Conservation (phyloP, 2,329 filamentous ascomycete genomes). For the Colletotrichum sp. region DNA sequence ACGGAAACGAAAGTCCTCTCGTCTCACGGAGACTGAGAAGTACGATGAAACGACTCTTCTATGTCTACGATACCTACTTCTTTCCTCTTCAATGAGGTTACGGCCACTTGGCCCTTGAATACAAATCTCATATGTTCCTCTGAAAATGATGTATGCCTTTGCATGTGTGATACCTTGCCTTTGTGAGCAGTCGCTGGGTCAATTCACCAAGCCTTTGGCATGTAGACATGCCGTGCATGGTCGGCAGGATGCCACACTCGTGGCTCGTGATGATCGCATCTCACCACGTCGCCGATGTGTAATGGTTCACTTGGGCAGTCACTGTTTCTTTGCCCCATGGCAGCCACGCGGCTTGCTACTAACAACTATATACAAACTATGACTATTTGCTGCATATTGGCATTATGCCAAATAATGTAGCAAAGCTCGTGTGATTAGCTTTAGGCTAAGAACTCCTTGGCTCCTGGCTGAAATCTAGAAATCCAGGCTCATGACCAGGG, state of each 20-base stretch:
- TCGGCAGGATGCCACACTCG: not conserved
- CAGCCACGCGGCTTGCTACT: not conserved
- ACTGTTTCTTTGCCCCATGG: rapidly evolving
- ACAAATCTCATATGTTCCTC: conserved; percentile 10
- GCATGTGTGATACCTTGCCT: not conserved
- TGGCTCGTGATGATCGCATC: not conserved
- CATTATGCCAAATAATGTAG: not conserved
- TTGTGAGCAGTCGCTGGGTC: rapidly evolving
- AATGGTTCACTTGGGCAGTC: not conserved
- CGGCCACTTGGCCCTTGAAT: conserved; percentile 17
- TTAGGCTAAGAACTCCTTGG: not conserved
- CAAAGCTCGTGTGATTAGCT: not conserved
- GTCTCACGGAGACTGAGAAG: not conserved
- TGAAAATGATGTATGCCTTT: not conserved
- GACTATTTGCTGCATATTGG: not conserved
- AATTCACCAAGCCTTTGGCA: rapidly evolving
- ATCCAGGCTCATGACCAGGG: not conserved
- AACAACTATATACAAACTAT: rapidly evolving
- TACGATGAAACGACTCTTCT: conserved; percentile 16
- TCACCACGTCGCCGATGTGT: not conserved
- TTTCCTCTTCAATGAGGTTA: conserved; percentile 8
- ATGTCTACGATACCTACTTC: conserved; percentile 13
- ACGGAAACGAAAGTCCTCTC: not conserved
- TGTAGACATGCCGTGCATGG: too few species aligned
- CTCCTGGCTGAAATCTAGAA: not conserved